phyloP scores from a whole-genome alignment of 805 yeast genomes.

The Nakazawaea pomicola region DNA sequence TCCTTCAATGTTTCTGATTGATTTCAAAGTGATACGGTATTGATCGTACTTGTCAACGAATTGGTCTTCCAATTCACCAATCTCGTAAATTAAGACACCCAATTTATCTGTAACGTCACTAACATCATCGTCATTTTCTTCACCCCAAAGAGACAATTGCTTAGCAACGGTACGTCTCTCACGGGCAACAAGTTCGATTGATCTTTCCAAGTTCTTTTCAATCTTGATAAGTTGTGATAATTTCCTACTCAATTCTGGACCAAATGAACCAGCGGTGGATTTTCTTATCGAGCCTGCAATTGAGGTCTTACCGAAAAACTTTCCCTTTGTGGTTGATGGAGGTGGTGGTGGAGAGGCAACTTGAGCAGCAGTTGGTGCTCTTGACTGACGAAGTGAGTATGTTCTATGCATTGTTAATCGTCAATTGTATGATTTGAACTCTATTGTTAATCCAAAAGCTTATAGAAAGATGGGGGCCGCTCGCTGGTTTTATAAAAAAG shows the following conservation, averaged over 20 bases:
- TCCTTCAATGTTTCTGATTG: constrained; percentile 79
- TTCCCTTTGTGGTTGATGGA: constrained; percentile 78
- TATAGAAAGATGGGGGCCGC: too few relatives aligned
- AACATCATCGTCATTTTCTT: constrained; percentile 79
- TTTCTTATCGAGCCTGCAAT: constrained; percentile 57
- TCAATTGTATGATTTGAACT: background rate
- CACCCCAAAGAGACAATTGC: constrained; percentile 84
- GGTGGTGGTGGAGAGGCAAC: constrained; percentile 94
- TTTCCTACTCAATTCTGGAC: constrained; percentile 76
- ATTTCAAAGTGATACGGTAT: constrained; percentile 76
- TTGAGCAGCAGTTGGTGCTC: constrained; percentile 98
- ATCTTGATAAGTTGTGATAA: constrained; percentile 70
- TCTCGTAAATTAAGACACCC: constrained; percentile 77
- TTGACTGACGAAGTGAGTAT: constrained; percentile 87
- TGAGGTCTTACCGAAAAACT: constrained; percentile 85
- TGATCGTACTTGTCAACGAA: constrained; percentile 84
- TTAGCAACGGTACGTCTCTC: constrained; percentile 81
- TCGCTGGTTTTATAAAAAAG: too few relatives aligned
- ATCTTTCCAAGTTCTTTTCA: constrained; percentile 77
- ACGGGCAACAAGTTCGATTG: constrained; percentile 69
- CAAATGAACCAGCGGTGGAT: constrained; percentile 71
- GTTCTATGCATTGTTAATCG: constrained; percentile 86
- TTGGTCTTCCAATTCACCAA: constrained; percentile 84
- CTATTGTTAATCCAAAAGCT: background rate
- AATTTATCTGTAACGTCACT: constrained; percentile 83